Percentiles rank a stretch among this genome's conserved stretches.
These are phyloP conservation scores for Luvunga scandens DNA, from an alignment of 345 rosid species.

Conservation along the genomic window DNA sequence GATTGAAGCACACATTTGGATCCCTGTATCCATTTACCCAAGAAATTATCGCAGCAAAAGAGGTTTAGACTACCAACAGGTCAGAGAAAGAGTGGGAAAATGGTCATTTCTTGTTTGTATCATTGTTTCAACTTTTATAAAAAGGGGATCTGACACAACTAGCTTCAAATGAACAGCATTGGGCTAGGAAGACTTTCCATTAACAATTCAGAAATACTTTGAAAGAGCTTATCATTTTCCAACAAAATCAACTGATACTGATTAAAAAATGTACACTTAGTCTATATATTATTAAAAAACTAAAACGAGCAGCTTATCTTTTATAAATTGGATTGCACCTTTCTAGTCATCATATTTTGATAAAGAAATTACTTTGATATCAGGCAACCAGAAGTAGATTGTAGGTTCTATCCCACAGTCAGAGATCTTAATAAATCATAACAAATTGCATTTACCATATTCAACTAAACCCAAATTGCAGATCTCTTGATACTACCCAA, in stretches of 20 bases:
- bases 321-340: not conserved
- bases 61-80: conserved; percentile 20
- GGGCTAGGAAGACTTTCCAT: not conserved
- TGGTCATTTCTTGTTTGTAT: not conserved
- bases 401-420: no score
- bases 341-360: not conserved
- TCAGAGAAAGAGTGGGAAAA: conserved; percentile 6
- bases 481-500: not conserved
- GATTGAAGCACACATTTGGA: conserved; percentile 56
- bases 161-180: not conserved
- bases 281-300: not conserved
- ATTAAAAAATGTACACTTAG: not conserved
- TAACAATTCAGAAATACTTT: not conserved
- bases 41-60: conserved; percentile 39
- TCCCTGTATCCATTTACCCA: conserved; percentile 60
- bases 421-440: no score
- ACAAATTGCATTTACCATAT: no score
- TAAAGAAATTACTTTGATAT: not conserved
- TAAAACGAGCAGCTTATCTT: not conserved
- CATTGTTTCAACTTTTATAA: not conserved
- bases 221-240: not conserved
- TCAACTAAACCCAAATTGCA: not conserved
- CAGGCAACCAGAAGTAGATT: no score
- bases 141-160: not conserved
- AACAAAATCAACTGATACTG: not conserved